phyloP scores from a whole-genome alignment of 2,329 filamentous ascomycete species.

The Chaetomiaceae sp. region DNA sequence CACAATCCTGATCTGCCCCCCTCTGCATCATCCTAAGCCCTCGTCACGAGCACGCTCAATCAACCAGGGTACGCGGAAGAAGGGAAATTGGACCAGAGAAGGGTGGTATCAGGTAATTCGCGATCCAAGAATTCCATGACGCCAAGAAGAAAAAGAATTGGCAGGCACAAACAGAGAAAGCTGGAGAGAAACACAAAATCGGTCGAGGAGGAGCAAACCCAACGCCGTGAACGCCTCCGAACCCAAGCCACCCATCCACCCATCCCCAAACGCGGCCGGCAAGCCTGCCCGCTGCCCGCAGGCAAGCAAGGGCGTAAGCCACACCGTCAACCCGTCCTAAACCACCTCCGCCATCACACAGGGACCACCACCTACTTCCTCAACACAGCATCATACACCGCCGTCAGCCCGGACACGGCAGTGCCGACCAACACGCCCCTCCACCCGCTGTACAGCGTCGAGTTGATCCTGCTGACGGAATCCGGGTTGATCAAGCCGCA shows the following conservation, averaged over 20 bases:
- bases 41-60: background rate
- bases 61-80: background rate
- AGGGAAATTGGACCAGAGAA: background rate
- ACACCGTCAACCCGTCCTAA: background rate
- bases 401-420: conserved; percentile 62
- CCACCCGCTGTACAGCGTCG: conserved; percentile 67
- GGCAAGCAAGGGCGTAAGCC: background rate
- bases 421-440: conserved; percentile 65
- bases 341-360: background rate
- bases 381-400: conserved; percentile 73
- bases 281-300: background rate
- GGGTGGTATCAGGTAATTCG: conserved; percentile 13
- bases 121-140: conserved; percentile 10
- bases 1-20: background rate
- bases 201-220: background rate
- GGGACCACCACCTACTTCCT: conserved; percentile 49
- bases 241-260: background rate
- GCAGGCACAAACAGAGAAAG: background rate
- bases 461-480: conserved; percentile 60
- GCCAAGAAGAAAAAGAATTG: background rate
- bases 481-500: conserved; percentile 57
- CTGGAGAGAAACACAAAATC: background rate
- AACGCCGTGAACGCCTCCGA: conserved; percentile 18
- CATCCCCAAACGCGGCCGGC: background rate
- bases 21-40: background rate